These are phyloP conservation scores for Aristolochia fimbriata DNA, from an alignment of 164 flowering plant species.

Conservation along the genomic window DNA sequence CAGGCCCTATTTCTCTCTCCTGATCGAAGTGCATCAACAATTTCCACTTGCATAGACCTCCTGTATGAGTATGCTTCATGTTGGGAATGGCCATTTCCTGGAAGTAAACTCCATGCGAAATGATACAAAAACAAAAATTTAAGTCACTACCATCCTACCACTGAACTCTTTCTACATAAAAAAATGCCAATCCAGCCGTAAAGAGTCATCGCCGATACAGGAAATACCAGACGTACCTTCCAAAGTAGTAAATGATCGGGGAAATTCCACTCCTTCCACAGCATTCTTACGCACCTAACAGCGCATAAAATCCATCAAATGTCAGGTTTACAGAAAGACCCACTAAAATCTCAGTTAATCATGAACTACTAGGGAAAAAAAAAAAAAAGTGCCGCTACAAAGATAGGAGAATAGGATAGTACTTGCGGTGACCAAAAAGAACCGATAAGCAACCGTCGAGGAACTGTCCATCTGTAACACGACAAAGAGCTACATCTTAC, in stretches of 20 bases:
- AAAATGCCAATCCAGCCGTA: not conserved
- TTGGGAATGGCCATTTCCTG: slow-evolving; percentile 15
- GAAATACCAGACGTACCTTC: slow-evolving; percentile 6
- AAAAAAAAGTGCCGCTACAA: not conserved
- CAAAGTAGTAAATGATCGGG: slow-evolving; percentile 5
- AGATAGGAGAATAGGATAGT: too few relatives aligned
- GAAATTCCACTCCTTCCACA: slow-evolving; percentile 6
- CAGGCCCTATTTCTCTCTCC: slow-evolving; percentile 60
- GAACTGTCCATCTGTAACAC: slow-evolving; percentile 19
- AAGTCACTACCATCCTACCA: not conserved
- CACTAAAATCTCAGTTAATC: not conserved
- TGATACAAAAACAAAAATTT: not conserved
- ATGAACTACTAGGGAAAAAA: not conserved
- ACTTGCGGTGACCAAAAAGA: slow-evolving; percentile 9
- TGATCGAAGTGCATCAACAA: slow-evolving; percentile 55
- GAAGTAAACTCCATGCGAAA: slow-evolving; percentile 11
- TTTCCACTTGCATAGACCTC: slow-evolving; percentile 30
- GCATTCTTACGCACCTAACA: slow-evolving; percentile 12
- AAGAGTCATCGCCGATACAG: not conserved
- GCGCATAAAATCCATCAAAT: not conserved
- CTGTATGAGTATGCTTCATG: slow-evolving; percentile 13
- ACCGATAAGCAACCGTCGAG: slow-evolving; percentile 13
- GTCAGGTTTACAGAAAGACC: not conserved
- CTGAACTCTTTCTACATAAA: not conserved
- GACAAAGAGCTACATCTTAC: not conserved